Evolutionary conservation across 108 stramenopile genomes (phyloP), one percentile per base, ranked within the genome.

Genomic region (Skeletonema menzelii): DNA sequence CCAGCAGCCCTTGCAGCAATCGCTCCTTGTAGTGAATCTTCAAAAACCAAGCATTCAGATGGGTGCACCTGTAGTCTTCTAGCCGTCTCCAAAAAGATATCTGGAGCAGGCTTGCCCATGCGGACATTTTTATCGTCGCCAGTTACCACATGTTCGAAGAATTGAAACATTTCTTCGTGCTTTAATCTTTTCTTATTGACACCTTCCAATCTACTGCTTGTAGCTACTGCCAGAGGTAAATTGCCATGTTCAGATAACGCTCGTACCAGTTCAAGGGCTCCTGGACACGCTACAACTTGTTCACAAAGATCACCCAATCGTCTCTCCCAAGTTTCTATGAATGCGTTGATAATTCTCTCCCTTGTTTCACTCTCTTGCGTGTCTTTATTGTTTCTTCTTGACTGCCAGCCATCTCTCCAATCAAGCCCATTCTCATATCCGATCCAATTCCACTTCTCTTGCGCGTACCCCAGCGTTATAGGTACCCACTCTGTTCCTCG

Each of bases 101-200:
- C 94, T n/a, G 94, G 94, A 49, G 88, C 88, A 27, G 94, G 94
- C 71, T 95, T 95, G 15, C 91, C 90, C 47, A 82, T 82, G 55
- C 73, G 68, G 0, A 95, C 88, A 22, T 76, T 77, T 34, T 78
- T 73, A 68, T 94, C 86, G 70, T 92, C 91, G 0, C 89, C 91
- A 6, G 88, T 73, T 0, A 92, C 87, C 40, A 92, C 88, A 4
- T 44, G 61, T 60, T 72, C 56, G 59, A 94, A 82, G 27, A 77
- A 65, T 56, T 79, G 62, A 63, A 91, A 94, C 63, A 91, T 82
- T 11, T 37, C 19, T 31, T 80, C 79, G 57, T 89, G 85, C 60
- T 80, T 78, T 15, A 44, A 44, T 46, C 84, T 71, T 66, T 92
- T 92, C 59, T 79, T 82, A 8, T 76, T 66, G 3, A 94, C 88